Evolutionary conservation across 495 filamentous ascomycete species (phyloP), one percentile per base, ranked within the genome.

Genomic region (Trichoderma orchidacearum): DNA sequence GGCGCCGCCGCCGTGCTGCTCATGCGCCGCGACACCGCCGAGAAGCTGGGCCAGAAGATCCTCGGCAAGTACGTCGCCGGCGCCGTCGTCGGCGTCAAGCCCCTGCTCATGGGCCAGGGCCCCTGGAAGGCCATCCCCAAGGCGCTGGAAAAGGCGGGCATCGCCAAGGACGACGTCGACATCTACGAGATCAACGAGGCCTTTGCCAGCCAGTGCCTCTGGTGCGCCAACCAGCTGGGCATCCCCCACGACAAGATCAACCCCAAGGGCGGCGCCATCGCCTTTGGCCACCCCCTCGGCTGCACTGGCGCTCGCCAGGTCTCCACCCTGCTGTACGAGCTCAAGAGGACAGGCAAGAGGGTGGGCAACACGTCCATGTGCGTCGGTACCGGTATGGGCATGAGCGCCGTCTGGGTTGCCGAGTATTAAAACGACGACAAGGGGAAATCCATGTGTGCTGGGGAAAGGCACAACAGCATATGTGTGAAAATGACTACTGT

Each of bases 171-270:
- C 50, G 93, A 97, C 60, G 89, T 98, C 32, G 94, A 96, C 69
- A 87, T 97, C 66, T 98, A 79, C 67, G 93, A 98, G 82, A 97
- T 98, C 79, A 98, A 98, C 78, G 93, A 98, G 81, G 93, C 93
- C 7, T 98, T 98, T 68, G 93, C 93, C 15, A 85, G 80, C 55
- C 93, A 98, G 78, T 96, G 90, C 64, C 73, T 98, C 52, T 96
- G 86, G 85, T 98, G 94, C 73, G 77, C 84, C 50, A 85, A 90
- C 64, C 87, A 96, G 77, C 82, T 98, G 17, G 86, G 85, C 28
- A 64, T 98, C 48, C 86, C 89, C 59, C 55, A 70, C 61, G 78
- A 81, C 60, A 95, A 95, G 80, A 80, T 97, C 63, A 98, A 98
- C 76, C 93, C 92, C 38, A 96, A 96, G 79, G 93, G 93, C 55